Evolutionary conservation across 768 basidiomycete genomes (phyloP).

Genomic region (Lyophyllum shimeji): DNA sequence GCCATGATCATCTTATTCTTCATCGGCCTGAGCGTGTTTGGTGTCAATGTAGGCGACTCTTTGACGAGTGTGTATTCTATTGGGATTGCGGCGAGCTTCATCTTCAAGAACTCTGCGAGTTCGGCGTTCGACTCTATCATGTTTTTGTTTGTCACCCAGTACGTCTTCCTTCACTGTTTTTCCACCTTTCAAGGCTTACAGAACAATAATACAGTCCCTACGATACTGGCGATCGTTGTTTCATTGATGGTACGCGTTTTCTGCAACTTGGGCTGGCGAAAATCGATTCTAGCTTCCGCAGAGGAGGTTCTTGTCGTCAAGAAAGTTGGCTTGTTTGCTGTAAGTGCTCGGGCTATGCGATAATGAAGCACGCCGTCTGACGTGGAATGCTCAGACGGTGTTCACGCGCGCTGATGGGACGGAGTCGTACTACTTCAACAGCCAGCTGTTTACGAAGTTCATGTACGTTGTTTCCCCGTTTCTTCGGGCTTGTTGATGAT

Average conservation of each 20-base stretch:
- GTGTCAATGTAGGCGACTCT: constrained; percentile 61
- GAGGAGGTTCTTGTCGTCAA: constrained; percentile 75
- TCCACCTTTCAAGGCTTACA: background rate
- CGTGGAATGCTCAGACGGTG: constrained; percentile 44
- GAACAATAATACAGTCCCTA: constrained; percentile 52
- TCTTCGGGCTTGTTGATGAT: constrained; percentile 1
- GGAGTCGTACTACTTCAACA: constrained; percentile 82
- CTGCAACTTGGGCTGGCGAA: background rate
- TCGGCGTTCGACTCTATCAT: constrained; percentile 78
- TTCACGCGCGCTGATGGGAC: constrained; percentile 75
- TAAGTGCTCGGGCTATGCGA: constrained; percentile 25
- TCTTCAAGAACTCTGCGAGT: constrained; percentile 76
- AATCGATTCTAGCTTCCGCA: constrained; percentile 15
- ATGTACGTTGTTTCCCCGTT: constrained; percentile 43
- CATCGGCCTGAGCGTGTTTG: constrained; percentile 71
- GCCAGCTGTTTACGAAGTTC: constrained; percentile 71
- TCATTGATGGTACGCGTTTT: constrained; percentile 54
- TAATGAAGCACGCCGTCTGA: background rate
- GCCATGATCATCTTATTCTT: constrained; percentile 69
- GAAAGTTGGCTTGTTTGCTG: constrained; percentile 78
- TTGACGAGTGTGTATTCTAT: constrained; percentile 74
- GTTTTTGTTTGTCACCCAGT: constrained; percentile 85
- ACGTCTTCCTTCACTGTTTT: constrained; percentile 24
- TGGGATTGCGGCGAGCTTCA: constrained; percentile 72
- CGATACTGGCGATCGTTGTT: constrained; percentile 81